These are phyloP conservation scores for Albifimbria verrucaria DNA, from an alignment of 2,329 filamentous ascomycete species.

Conservation along the genomic window DNA sequence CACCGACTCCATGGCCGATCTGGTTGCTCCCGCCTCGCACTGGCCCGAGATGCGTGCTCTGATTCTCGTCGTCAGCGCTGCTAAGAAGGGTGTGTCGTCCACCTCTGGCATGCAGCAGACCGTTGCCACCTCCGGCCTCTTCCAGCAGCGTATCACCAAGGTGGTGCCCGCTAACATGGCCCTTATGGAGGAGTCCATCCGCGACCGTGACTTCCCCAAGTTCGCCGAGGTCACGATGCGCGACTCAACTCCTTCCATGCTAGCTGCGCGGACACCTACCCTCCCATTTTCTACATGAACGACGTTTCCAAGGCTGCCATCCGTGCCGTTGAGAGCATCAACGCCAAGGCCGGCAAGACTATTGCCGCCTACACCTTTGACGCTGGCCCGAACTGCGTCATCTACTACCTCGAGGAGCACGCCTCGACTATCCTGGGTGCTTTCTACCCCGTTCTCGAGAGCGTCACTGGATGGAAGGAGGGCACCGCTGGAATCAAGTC, in stretches of 20 bases:
- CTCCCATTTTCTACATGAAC: conserved; percentile 98
- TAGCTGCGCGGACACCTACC: conserved; percentile 89
- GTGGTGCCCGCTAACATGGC: conserved; percentile 83
- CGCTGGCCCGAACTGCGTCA: conserved; percentile 92
- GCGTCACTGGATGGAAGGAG: conserved; percentile 70
- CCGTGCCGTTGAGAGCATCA: conserved; percentile 84
- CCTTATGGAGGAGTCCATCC: conserved; percentile 79
- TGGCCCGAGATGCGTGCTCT: conserved; percentile 95
- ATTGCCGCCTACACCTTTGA: conserved; percentile 97
- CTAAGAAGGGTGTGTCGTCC: conserved; percentile 92
- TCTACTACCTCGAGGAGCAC: conserved; percentile 89
- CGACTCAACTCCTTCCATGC: conserved; percentile 97
- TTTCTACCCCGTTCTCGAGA: conserved; percentile 65
- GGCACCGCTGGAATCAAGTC: conserved; percentile 51
- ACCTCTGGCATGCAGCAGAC: conserved; percentile 97
- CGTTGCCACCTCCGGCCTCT: conserved; percentile 85
- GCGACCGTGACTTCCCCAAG: conserved; percentile 72
- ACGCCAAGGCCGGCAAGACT: conserved; percentile 70
- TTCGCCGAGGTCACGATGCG: conserved; percentile 94
- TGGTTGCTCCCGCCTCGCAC: conserved; percentile 83
- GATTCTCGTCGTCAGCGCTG: conserved; percentile 85
- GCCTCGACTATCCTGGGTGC: conserved; percentile 69
- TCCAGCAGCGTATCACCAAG: conserved; percentile 68
- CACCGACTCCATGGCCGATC: conserved; percentile 80
- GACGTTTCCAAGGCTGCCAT: conserved; percentile 87